These are phyloP conservation scores for Botrytis hyacinthi DNA, from an alignment of 2,329 filamentous ascomycete species.

Conservation along the genomic window DNA sequence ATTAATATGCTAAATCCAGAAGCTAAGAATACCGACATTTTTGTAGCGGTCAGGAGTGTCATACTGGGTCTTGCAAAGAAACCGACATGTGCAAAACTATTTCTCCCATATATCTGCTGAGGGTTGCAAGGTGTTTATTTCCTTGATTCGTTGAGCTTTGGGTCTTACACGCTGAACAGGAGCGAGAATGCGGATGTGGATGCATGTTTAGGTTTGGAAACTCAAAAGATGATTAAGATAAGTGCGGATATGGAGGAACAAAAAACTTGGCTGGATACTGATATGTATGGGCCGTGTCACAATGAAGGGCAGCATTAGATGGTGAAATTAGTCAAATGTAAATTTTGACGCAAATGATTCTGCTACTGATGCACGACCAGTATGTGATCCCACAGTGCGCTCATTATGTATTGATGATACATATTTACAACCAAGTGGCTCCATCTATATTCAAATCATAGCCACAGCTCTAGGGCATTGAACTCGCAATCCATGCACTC, in stretches of 20 bases:
- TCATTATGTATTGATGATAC: neutral
- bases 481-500: neutral
- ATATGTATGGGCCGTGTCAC: neutral
- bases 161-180: too few relatives aligned
- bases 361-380: neutral
- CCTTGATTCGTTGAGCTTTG: neutral
- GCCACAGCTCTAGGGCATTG: accelerated
- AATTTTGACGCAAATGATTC: neutral
- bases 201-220: neutral
- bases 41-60: neutral
- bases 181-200: neutral
- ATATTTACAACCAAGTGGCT: accelerated
- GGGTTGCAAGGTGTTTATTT: neutral
- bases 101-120: accelerated
- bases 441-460: neutral
- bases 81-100: too few relatives aligned
- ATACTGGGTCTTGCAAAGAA: neutral
- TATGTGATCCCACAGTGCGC: too few relatives aligned
- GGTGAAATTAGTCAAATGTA: neutral
- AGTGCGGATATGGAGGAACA: neutral
- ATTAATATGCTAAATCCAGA: neutral
- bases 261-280: neutral
- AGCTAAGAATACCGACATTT: neutral
- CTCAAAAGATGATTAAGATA: neutral
- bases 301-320: neutral